These are phyloP conservation scores for Kodamaea arcana DNA, from an alignment of 1,139 yeast species.

Conservation along the genomic window DNA sequence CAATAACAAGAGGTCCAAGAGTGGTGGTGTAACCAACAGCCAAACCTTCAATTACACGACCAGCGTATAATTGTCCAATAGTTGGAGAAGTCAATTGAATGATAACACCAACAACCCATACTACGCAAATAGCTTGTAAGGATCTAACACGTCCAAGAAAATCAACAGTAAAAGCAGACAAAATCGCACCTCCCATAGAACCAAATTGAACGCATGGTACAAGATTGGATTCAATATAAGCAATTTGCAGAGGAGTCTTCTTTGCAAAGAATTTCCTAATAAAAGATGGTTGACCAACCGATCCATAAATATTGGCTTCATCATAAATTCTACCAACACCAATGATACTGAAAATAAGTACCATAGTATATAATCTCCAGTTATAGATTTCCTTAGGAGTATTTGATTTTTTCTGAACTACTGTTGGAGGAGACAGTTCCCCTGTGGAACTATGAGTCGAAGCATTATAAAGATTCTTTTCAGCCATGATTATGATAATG, in stretches of 20 bases:
- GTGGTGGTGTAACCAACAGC: slow-evolving; percentile 59
- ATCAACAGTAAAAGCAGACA: slow-evolving; percentile 51
- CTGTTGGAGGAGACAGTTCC: background rate
- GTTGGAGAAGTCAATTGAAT: slow-evolving; percentile 44
- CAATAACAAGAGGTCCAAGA: slow-evolving; percentile 51
- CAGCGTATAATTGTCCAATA: slow-evolving; percentile 53
- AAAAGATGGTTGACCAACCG: slow-evolving; percentile 43
- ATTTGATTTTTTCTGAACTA: slow-evolving; percentile 8
- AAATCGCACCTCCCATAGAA: slow-evolving; percentile 54
- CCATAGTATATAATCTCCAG: slow-evolving; percentile 44
- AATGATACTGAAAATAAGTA: slow-evolving; percentile 48
- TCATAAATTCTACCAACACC: slow-evolving; percentile 48
- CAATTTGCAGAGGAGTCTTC: slow-evolving; percentile 32
- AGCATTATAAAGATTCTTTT: background rate
- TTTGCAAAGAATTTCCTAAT: slow-evolving; percentile 35
- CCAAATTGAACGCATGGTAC: slow-evolving; percentile 63
- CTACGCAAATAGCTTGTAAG: slow-evolving; percentile 40
- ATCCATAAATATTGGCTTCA: slow-evolving; percentile 51
- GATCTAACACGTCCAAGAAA: slow-evolving; percentile 53
- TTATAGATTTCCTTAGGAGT: slow-evolving; percentile 51
- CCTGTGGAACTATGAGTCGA: background rate
- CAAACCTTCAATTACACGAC: slow-evolving; percentile 51
- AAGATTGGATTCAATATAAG: slow-evolving; percentile 51
- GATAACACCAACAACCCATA: slow-evolving; percentile 47
- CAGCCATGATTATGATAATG: background rate